Percentiles rank a stretch among this genome's conserved stretches.
These are phyloP conservation scores for Syzygium grande DNA, from an alignment of 345 rosid genomes.

Conservation along the genomic window DNA sequence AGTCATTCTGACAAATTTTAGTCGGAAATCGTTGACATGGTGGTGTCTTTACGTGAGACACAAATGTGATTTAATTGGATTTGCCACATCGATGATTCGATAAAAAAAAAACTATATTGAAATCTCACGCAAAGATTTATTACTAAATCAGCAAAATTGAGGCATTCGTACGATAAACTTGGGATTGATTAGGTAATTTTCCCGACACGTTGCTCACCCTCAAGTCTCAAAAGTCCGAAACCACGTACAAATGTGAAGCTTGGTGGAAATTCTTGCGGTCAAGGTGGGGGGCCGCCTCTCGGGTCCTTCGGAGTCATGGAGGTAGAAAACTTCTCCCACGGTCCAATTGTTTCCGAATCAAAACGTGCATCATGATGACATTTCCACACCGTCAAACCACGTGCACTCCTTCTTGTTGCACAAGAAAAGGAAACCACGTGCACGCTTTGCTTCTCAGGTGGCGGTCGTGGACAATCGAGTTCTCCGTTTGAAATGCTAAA, in stretches of 20 bases:
- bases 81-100: fast-evolving
- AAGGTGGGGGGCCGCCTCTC: background rate
- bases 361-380: background rate
- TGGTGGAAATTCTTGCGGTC: background rate
- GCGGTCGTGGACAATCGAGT: background rate
- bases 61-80: too few species aligned
- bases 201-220: background rate
- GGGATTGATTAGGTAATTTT: background rate
- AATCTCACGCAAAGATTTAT: too few species aligned
- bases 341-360: background rate
- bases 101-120: background rate
- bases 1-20: background rate
- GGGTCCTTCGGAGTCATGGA: background rate
- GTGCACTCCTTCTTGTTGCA: background rate
- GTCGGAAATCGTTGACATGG: fast-evolving
- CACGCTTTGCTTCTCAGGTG: background rate
- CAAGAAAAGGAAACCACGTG: background rate
- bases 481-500: background rate
- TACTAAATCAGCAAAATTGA: too few species aligned
- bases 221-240: background rate
- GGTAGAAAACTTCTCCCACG: background rate
- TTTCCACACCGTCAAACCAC: background rate
- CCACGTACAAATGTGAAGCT: background rate
- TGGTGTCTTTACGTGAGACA: too few species aligned
- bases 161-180: fast-evolving